Base-by-base conservation (phyloP, 2,329 filamentous ascomycete genomes). In the Fusarium ramigenum region DNA sequence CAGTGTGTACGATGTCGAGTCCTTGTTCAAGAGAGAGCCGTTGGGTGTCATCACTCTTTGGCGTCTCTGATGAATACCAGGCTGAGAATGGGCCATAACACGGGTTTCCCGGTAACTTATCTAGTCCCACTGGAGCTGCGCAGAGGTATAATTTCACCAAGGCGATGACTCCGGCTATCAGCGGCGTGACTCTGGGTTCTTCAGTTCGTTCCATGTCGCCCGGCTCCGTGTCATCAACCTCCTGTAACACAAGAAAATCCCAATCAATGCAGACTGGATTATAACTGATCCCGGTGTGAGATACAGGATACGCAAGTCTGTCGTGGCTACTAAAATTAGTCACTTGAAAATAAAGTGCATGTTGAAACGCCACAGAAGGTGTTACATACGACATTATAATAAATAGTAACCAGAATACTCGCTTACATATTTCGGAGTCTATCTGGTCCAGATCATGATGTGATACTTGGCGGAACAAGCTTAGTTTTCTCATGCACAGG, bases 281-380 rank as follows among this genome's bases (percentile, higher is more conserved):
- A 43, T 43, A 23, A 43, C 40, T 43, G 9, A 43, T 43, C 5
- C 40, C 15, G 15, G 40, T 43, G 5, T 23, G 15, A 2, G 14
- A 23, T 23, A 43, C n/a, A 5, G 40, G 40, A 16, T 43, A 43
- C n/a, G n/a, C 40, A 43, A 43, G 40, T 23, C 40, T 43, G 14
- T 43, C n/a, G n/a, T 43, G n/a, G 0, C n/a, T 43, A 43, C n/a
- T 43, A 0, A 15, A 5, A 0, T 43, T 10, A 23, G 40, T 16
- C 5, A 16, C 6, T 3, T 43, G n/a, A 10, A 16, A 10, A 4
- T 10, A 10, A 23, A 23, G 8, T 1, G 40, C 40, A 42, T 5
- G 15, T 16, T 1, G 4, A 4, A 42, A 16, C n/a, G 0, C 40
- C 5, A 14, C 40, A 23, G 5, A 23, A 16, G n/a, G 14, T 42